Percentiles rank a stretch among this genome's conserved stretches.
These are phyloP conservation scores for Verbascum thapsus DNA, from an alignment of 257 asterid species.

Conservation along the genomic window DNA sequence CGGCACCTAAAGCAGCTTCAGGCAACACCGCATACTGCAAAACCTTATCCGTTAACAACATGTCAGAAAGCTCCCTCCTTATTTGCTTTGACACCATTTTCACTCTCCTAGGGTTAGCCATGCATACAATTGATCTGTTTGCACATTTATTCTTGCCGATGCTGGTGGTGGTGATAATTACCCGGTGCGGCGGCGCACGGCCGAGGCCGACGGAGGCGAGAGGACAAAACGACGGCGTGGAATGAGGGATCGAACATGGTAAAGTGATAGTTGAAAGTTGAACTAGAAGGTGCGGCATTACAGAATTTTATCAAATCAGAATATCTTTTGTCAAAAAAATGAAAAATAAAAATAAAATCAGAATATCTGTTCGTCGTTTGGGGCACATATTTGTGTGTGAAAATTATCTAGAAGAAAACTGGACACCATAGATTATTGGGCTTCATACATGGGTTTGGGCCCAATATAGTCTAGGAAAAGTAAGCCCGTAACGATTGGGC, in stretches of 20 bases:
- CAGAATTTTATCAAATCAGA: slow-evolving; percentile 17
- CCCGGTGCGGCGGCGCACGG: slow-evolving; percentile 34
- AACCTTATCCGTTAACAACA: slow-evolving; percentile 88
- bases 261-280: slow-evolving; percentile 40
- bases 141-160: slow-evolving; percentile 15
- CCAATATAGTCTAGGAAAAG: no score
- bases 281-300: slow-evolving; percentile 65
- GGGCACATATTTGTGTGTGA: slow-evolving; percentile 13
- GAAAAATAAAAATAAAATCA: slow-evolving; percentile 30
- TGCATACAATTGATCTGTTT: slow-evolving; percentile 49
- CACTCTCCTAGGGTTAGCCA: slow-evolving; percentile 98
- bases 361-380: slow-evolving; percentile 33
- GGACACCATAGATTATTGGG: slow-evolving; percentile 8
- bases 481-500: no score
- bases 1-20: slow-evolving; percentile 97
- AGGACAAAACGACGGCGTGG: slow-evolving; percentile 38
- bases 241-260: slow-evolving; percentile 31
- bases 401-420: neutral
- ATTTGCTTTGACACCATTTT: slow-evolving; percentile 98
- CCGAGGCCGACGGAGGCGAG: slow-evolving; percentile 31
- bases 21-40: slow-evolving; percentile 90
- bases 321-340: no score
- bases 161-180: slow-evolving; percentile 7
- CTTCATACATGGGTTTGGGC: slow-evolving; percentile 3
- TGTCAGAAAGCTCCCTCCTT: slow-evolving; percentile 84